Conservation (phyloP, 2,329 filamentous ascomycete genomes). For the Tothia fuscella region DNA sequence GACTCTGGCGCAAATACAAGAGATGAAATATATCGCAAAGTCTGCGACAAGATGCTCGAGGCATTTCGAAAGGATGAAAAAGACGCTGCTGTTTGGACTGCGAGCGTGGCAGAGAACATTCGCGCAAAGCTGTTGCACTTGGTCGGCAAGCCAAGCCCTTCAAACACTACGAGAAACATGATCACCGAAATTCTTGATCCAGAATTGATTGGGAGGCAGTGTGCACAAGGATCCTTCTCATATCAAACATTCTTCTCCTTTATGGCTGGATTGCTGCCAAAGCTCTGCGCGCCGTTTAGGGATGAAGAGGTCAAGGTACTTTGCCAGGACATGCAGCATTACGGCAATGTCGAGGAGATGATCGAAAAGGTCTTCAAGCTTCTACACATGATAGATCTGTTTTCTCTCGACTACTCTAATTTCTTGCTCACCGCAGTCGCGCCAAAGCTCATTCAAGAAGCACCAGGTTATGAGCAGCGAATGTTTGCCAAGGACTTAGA, state of each 20-base stretch:
- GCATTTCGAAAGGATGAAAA: slow-evolving; percentile 53
- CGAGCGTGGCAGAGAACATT: slow-evolving; percentile 59
- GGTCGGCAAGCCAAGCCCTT: slow-evolving; percentile 41
- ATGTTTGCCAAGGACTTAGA: slow-evolving; percentile 56
- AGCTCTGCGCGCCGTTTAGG: slow-evolving; percentile 69
- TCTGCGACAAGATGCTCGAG: slow-evolving; percentile 49
- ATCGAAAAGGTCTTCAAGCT: slow-evolving; percentile 67
- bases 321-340: slow-evolving; percentile 44
- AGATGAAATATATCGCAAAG: slow-evolving; percentile 46
- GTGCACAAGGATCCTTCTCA: slow-evolving; percentile 60
- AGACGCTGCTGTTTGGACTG: slow-evolving; percentile 56
- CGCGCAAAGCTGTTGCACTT: slow-evolving; percentile 61
- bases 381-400: slow-evolving; percentile 62
- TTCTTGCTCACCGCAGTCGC: slow-evolving; percentile 63
- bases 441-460: slow-evolving; percentile 58
- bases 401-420: slow-evolving; percentile 73
- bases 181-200: slow-evolving; percentile 67
- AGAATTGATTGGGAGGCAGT: slow-evolving; percentile 57
- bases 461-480: slow-evolving; percentile 61
- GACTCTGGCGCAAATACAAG: slow-evolving; percentile 43
- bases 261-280: slow-evolving; percentile 63
- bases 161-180: slow-evolving; percentile 60
- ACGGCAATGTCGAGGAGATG: slow-evolving; percentile 45
- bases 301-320: slow-evolving; percentile 63
- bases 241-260: slow-evolving; percentile 71